A percentile compares a stretch with the other conserved stretches of the same genome.
These are phyloP conservation scores for Didymella pomorum DNA, from an alignment of 2,329 filamentous ascomycete genomes.

Conservation along the genomic window DNA sequence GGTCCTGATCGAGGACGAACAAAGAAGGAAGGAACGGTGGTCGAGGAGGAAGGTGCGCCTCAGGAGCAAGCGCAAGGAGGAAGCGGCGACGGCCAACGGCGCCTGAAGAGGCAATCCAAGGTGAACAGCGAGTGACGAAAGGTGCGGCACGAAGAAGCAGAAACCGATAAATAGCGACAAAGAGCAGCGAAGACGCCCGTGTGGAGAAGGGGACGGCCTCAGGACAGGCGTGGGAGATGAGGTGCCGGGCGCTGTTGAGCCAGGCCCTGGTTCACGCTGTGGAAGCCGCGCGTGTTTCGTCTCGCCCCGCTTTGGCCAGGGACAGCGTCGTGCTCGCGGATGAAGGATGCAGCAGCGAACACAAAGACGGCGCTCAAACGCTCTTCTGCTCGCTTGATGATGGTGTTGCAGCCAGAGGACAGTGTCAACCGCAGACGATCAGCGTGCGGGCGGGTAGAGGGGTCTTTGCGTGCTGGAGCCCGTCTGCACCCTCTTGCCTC, in stretches of 20 bases:
- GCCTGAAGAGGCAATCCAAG: conserved; percentile 20
- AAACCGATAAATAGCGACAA: conserved; percentile 12
- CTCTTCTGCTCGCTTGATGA: conserved; percentile 14
- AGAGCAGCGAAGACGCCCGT: conserved; percentile 15
- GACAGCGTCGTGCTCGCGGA: conserved; percentile 16
- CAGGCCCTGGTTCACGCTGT: conserved; percentile 19
- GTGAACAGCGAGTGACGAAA: conserved; percentile 18
- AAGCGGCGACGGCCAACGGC: conserved; percentile 21
- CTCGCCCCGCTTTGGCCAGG: conserved; percentile 13
- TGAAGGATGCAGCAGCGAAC: conserved; percentile 9
- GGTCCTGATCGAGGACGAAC: conserved; percentile 12
- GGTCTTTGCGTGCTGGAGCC: conserved; percentile 16
- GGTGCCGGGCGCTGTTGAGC: conserved; percentile 17
- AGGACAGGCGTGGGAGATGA: conserved; percentile 22
- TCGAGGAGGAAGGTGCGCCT: conserved; percentile 14
- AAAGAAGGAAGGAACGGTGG: conserved; percentile 15
- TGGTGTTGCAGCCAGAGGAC: conserved; percentile 19
- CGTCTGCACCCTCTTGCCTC: conserved; percentile 10
- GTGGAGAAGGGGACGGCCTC: conserved; percentile 17
- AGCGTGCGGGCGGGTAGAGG: conserved; percentile 16
- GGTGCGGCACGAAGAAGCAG: conserved; percentile 1
- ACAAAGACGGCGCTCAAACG: conserved; percentile 14
- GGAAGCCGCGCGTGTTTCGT: conserved; percentile 24
- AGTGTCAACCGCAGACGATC: conserved; percentile 18
- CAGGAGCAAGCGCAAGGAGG: conserved; percentile 17